Evolutionary conservation across 306 rosid species (phyloP).

Genomic region (Vigna hirtella): DNA sequence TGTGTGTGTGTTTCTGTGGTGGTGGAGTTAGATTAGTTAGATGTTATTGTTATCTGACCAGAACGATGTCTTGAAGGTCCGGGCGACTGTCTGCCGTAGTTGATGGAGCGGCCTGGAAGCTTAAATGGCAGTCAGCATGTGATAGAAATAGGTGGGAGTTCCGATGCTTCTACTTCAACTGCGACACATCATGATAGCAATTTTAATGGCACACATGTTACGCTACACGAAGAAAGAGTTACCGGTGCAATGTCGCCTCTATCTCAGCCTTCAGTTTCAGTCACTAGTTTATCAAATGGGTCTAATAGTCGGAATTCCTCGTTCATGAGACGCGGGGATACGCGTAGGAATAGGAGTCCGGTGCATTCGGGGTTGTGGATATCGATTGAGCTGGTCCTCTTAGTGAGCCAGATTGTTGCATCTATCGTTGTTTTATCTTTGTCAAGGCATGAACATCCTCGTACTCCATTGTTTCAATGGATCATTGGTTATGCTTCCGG

Average conservation of each 20-base stretch:
- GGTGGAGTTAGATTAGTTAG: conserved; percentile 63
- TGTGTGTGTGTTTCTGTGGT: conserved; percentile 34
- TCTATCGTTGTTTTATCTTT: conserved; percentile 78
- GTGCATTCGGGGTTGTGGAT: conserved; percentile 94
- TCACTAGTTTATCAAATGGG: conserved; percentile 60
- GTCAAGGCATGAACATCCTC: conserved; percentile 86
- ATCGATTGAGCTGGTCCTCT: conserved; percentile 83
- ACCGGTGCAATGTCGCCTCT: conserved; percentile 46
- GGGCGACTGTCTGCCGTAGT: conserved; percentile 47
- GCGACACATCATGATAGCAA: conserved; percentile 62
- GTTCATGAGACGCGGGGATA: conserved; percentile 68
- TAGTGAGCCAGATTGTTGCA: conserved; percentile 85
- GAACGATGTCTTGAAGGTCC: conserved; percentile 60
- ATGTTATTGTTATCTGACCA: conserved; percentile 59
- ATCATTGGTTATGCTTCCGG: conserved; percentile 92
- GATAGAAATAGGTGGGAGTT: conserved; percentile 64
- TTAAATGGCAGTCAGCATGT: conserved; percentile 54
- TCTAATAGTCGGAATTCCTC: conserved; percentile 74
- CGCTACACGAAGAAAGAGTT: conserved; percentile 63
- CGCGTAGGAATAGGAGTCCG: conserved; percentile 84
- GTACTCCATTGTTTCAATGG: conserved; percentile 86
- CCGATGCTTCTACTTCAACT: conserved; percentile 59
- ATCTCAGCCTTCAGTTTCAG: conserved; percentile 53
- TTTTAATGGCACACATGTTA: conserved; percentile 50
- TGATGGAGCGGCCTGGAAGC: conserved; percentile 73